Evolutionary conservation across 768 basidiomycete species (phyloP), one percentile per base, ranked within the genome.

Genomic region (Filobasidium wieringae): DNA sequence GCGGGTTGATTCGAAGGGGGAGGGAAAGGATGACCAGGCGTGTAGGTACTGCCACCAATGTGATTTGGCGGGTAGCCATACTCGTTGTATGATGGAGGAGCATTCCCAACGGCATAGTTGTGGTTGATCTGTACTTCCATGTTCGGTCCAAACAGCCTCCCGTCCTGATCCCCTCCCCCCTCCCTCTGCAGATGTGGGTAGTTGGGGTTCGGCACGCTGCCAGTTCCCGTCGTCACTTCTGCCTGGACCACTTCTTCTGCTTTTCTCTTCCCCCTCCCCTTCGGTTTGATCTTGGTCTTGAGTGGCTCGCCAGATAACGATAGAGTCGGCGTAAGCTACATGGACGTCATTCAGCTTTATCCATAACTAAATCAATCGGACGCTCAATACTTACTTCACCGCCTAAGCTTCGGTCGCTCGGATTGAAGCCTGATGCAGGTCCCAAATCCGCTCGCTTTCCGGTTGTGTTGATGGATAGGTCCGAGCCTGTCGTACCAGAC

Each of bases 261-360:
- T 26, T 47, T 47, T 22, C 43, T 19, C n/a, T 47, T 47, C 22
- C 43, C 43, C 29, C 43, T 19, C 43, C 43, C 43, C 29, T 47
- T 47, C 14, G 43, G 43, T 27, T 47, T 47, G 43, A 47, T 47
- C n/a, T 47, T 47, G 43, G 43, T 47, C 43, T 47, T 47, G 43
- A 47, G 43, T 27, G 43, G 43, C 29, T 47, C 43, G 43, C 22
- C 29, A 4, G 43, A 47, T 4, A 40, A 22, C 5, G 37, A 15
- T 17, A 40, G 37, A 11, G 37, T n/a, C n/a, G n/a, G n/a, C n/a
- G n/a, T n/a, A n/a, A n/a, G n/a, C n/a, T n/a, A n/a, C n/a, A n/a
- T n/a, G n/a, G n/a, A n/a, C n/a, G n/a, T n/a, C n/a, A n/a, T n/a
- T n/a, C n/a, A n/a, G n/a, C n/a, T n/a, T n/a, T n/a, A n/a, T n/a